phyloP scores from a whole-genome alignment of 805 yeast species.

The Candida railenensis region DNA sequence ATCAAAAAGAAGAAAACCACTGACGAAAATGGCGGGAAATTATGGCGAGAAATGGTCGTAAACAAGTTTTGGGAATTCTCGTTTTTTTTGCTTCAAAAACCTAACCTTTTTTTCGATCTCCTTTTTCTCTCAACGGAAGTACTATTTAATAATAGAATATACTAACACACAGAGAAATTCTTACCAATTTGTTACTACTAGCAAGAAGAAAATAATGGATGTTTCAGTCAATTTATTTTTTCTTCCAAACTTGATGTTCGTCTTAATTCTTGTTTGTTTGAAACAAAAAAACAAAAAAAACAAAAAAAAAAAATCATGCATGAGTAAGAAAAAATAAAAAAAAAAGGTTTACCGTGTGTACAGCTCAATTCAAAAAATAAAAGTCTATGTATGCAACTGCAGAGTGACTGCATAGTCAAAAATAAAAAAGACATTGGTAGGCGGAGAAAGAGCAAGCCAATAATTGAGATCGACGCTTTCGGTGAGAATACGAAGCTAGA shows the following conservation, averaged over 20 bases:
- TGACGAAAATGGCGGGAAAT: neutral
- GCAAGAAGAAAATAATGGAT: neutral
- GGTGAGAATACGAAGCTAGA: too few relatives aligned
- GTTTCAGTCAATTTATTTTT: neutral
- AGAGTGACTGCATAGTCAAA: neutral
- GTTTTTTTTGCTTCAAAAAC: neutral
- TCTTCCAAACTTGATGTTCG: neutral
- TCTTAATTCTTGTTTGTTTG: neutral
- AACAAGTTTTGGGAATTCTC: neutral
- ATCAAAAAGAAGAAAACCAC: constrained; percentile 1
- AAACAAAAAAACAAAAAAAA: neutral
- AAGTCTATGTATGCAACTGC: neutral
- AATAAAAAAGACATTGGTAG: neutral
- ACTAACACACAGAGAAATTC: neutral
- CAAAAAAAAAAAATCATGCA: neutral
- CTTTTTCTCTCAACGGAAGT: neutral
- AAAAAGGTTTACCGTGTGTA: neutral
- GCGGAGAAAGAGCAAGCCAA: neutral
- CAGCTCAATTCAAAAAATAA: neutral
- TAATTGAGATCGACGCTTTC: too few relatives aligned
- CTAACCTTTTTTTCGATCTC: neutral
- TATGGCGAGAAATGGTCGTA: neutral
- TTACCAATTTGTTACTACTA: neutral
- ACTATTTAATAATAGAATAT: neutral
- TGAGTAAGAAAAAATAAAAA: neutral